Evolutionary conservation across 148 eudicot species (phyloP).

Genomic region (Chenopodium formosanum): DNA sequence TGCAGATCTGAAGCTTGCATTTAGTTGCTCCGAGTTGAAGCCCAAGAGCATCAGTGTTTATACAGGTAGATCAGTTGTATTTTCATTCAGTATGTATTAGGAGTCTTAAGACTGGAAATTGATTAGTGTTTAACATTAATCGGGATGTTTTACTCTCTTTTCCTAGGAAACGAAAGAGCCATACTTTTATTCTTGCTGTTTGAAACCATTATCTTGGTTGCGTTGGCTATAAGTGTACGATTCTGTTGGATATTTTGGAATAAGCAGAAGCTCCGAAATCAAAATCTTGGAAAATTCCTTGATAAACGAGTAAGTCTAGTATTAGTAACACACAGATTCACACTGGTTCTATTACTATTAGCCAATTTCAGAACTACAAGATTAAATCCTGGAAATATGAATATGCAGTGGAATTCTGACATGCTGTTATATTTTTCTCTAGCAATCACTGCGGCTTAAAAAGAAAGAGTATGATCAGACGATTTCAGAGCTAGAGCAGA

Average conservation of each 20-base stretch:
- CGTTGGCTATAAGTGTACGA: constrained; percentile 50
- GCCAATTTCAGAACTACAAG: too few species aligned
- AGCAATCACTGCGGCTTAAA: constrained; percentile 69
- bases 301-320: constrained; percentile 73
- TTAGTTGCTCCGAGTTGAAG: constrained; percentile 58
- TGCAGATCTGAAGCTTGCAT: constrained; percentile 67
- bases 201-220: constrained; percentile 53
- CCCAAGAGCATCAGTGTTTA: constrained; percentile 52
- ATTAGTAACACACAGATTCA: not conserved
- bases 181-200: constrained; percentile 66
- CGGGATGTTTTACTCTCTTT: not conserved
- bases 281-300: constrained; percentile 67
- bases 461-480: constrained; percentile 74
- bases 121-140: not conserved
- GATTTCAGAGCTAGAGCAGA: constrained; percentile 67
- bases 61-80: constrained; percentile 51
- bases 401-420: too few species aligned
- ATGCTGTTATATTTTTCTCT: not conserved
- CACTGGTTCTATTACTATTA: too few species aligned
- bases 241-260: constrained; percentile 87
- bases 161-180: constrained; percentile 65
- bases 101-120: not conserved
- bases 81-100: not conserved
- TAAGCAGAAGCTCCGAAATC: constrained; percentile 78
- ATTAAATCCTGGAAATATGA: too few species aligned